Conservation (phyloP, 805 yeast species). For the Candida nonsorbophila region DNA sequence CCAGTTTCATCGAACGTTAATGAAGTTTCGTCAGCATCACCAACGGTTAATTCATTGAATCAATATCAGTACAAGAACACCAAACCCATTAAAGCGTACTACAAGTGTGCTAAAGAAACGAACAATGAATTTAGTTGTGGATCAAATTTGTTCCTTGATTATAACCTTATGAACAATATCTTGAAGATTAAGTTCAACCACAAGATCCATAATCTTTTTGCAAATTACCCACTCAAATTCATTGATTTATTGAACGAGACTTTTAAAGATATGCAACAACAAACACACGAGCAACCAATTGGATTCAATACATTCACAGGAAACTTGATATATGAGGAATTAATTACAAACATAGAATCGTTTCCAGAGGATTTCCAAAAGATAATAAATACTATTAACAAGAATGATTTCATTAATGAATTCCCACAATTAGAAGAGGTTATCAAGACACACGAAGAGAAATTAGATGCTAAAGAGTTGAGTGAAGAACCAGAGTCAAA, state of each 20-base stretch:
- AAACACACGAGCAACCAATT: constrained; percentile 1
- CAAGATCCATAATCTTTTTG: constrained; percentile 8
- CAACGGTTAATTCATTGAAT: constrained; percentile 5
- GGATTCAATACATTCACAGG: constrained; percentile 6
- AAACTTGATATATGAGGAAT: constrained; percentile 18
- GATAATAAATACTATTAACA: constrained; percentile 13
- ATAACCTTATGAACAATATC: constrained; percentile 10
- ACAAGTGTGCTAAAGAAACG: constrained; percentile 13
- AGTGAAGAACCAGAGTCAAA: constrained; percentile 5
- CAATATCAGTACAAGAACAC: constrained; percentile 12
- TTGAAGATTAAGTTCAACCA: constrained; percentile 12
- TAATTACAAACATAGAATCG: constrained; percentile 10
- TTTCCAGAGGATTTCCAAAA: constrained; percentile 14
- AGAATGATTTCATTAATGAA: constrained; percentile 23
- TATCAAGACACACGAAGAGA: constrained; percentile 5
- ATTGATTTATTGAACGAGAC: constrained; percentile 10
- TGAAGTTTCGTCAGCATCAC: constrained; percentile 12
- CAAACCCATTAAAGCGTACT: constrained; percentile 17
- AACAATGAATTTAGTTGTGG: constrained; percentile 9
- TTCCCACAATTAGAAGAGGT: constrained; percentile 19
- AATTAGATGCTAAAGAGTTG: constrained; percentile 4
- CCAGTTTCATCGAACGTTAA: constrained; percentile 28
- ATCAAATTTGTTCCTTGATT: constrained; percentile 13
- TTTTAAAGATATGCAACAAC: constrained; percentile 1
- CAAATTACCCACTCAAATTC: constrained; percentile 11